Evolutionary conservation across 164 flowering plant genomes (phyloP).

Genomic region (Vitis amurensis): DNA sequence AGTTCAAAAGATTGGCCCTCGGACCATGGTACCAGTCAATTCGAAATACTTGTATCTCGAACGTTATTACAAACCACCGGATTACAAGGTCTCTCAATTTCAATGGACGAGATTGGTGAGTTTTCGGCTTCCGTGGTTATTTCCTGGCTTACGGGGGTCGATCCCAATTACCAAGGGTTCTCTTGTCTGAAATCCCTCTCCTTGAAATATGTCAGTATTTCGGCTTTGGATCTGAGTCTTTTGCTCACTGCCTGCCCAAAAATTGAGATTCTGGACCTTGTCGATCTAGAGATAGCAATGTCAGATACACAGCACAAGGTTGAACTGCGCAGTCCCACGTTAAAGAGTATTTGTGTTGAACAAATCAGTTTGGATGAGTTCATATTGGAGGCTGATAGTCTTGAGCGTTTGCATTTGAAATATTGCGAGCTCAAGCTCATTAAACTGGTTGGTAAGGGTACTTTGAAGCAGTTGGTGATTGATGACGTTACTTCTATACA

Average conservation of each 20-base stretch:
- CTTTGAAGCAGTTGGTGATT: conserved; percentile 59
- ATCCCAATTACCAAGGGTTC: conserved; percentile 80
- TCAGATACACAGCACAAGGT: conserved; percentile 79
- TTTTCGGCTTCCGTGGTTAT: conserved; percentile 84
- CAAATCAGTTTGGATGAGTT: conserved; percentile 77
- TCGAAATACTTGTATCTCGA: conserved; percentile 78
- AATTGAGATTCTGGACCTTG: conserved; percentile 58
- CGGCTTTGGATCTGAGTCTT: conserved; percentile 79
- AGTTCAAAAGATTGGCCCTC: conserved; percentile 72
- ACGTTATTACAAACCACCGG: conserved; percentile 80
- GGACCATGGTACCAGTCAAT: conserved; percentile 50
- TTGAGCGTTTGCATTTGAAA: conserved; percentile 71
- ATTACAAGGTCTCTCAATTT: conserved; percentile 47
- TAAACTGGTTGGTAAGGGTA: conserved; percentile 74
- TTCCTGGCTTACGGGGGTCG: conserved; percentile 97
- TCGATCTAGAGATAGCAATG: conserved; percentile 80
- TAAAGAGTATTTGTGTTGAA: conserved; percentile 70
- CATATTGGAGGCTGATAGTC: conserved; percentile 75
- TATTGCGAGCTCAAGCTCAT: conserved; percentile 79
- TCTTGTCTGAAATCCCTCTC: conserved; percentile 72
- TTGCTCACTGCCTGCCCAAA: conserved; percentile 77
- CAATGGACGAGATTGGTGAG: conserved; percentile 81
- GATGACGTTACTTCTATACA: conserved; percentile 86
- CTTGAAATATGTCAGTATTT: conserved; percentile 67
- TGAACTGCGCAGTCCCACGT: conserved; percentile 65